These are phyloP conservation scores for Excoecaria cochinchinensis DNA, from an alignment of 345 rosid genomes.

Conservation along the genomic window DNA sequence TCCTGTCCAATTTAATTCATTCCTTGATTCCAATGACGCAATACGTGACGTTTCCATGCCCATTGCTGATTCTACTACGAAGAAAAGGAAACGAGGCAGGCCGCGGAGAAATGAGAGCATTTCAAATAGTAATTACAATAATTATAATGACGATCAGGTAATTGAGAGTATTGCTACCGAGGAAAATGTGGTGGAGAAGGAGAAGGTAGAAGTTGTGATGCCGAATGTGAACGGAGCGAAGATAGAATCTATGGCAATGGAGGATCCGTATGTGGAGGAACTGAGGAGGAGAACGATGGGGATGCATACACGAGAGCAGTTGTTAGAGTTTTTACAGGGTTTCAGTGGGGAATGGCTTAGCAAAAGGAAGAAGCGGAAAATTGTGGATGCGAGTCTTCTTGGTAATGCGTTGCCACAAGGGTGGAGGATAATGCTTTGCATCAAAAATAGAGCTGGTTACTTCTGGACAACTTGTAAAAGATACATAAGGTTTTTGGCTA, in stretches of 20 bases:
- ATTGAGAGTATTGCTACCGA: not conserved
- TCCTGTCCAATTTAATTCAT: constrained; percentile 29
- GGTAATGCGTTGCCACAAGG: constrained; percentile 57
- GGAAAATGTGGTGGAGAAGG: constrained; percentile 11
- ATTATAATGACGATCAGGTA: not conserved
- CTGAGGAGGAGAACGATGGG: constrained; percentile 57
- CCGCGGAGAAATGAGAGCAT: constrained; percentile 45
- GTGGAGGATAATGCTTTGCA: constrained; percentile 68
- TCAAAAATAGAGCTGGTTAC: constrained; percentile 45
- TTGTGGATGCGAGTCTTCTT: constrained; percentile 50
- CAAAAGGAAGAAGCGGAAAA: constrained; percentile 57
- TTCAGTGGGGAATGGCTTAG: constrained; percentile 68
- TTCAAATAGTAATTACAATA: constrained; percentile 1
- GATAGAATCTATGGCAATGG: constrained; percentile 35
- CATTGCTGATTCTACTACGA: constrained; percentile 14
- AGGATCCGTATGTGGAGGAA: constrained; percentile 54
- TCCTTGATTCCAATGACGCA: constrained; percentile 4
- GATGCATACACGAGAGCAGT: constrained; percentile 39
- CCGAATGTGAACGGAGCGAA: constrained; percentile 22
- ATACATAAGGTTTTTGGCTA: constrained; percentile 58
- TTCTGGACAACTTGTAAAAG: constrained; percentile 53
- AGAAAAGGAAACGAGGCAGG: constrained; percentile 64
- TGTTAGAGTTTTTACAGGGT: constrained; percentile 51
- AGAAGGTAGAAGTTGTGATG: constrained; percentile 4
- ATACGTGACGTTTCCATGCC: constrained; percentile 24